Evolutionary conservation across 1,139 yeast genomes (phyloP).

Genomic region (Hyphopichia buzzinii): DNA sequence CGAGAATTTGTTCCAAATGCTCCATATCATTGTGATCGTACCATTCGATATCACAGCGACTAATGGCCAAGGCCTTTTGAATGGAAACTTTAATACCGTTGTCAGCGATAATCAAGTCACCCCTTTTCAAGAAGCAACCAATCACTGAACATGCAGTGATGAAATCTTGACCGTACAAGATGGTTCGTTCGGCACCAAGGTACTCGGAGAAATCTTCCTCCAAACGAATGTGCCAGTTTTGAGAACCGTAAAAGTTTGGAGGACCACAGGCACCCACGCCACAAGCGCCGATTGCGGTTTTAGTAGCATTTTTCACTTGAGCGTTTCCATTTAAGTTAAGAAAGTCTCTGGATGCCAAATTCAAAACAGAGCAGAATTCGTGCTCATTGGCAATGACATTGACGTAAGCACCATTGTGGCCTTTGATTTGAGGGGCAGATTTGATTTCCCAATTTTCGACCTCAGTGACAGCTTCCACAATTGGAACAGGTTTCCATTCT

Average conservation of each 20-base stretch:
- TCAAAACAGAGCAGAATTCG: constrained; percentile 41
- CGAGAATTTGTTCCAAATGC: constrained; percentile 69
- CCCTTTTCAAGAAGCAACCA: constrained; percentile 93
- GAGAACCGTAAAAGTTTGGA: constrained; percentile 95
- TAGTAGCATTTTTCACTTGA: constrained; percentile 53
- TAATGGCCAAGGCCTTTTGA: constrained; percentile 84
- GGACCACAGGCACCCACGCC: constrained; percentile 99
- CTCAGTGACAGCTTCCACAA: constrained; percentile 54
- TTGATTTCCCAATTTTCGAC: constrained; percentile 62
- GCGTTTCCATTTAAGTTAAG: constrained; percentile 54
- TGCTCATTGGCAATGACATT: constrained; percentile 17
- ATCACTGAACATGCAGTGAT: constrained; percentile 93
- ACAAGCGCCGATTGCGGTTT: constrained; percentile 56
- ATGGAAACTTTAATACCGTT: constrained; percentile 71
- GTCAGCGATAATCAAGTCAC: constrained; percentile 89
- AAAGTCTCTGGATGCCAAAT: constrained; percentile 64
- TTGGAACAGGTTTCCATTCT: constrained; percentile 90
- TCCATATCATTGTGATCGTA: constrained; percentile 86
- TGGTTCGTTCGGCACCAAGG: constrained; percentile 74
- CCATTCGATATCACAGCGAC: constrained; percentile 83
- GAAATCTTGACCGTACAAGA: constrained; percentile 91
- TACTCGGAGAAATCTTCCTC: constrained; percentile 75
- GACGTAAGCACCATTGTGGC: constrained; percentile 55
- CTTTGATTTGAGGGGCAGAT: constrained; percentile 61
- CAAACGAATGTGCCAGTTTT: constrained; percentile 81